These are phyloP conservation scores for Sclerotinia glacialis DNA, from an alignment of 2,329 filamentous ascomycete species.

Conservation along the genomic window DNA sequence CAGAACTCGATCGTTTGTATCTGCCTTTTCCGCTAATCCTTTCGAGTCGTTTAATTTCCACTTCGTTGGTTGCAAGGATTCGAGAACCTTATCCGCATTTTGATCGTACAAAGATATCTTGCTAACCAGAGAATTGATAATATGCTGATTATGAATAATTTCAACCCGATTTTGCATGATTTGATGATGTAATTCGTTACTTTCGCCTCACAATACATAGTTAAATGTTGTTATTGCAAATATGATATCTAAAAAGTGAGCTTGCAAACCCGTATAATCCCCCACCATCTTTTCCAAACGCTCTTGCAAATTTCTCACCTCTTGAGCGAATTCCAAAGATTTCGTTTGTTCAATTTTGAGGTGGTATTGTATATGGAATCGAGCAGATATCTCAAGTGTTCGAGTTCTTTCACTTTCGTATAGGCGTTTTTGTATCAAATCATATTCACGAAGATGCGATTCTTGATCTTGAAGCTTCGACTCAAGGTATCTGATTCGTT, in stretches of 20 bases:
- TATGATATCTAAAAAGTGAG: neutral
- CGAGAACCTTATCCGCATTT: neutral
- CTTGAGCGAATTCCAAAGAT: neutral
- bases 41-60: neutral
- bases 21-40: neutral
- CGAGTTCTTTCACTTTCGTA: neutral
- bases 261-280: neutral
- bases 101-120: neutral
- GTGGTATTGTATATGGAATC: neutral
- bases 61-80: neutral
- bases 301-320: neutral
- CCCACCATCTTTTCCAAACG: neutral
- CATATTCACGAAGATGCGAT: neutral
- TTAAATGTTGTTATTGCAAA: neutral
- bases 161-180: neutral
- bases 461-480: neutral
- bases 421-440: neutral
- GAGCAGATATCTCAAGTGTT: neutral
- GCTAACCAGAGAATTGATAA: neutral
- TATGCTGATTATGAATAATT: neutral
- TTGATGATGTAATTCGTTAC: neutral
- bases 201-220: neutral
- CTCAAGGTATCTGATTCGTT: neutral
- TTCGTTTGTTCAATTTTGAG: neutral
- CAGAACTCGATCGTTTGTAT: neutral